Conservation (phyloP, 495 filamentous ascomycete genomes). For the Penicillium angulare region DNA sequence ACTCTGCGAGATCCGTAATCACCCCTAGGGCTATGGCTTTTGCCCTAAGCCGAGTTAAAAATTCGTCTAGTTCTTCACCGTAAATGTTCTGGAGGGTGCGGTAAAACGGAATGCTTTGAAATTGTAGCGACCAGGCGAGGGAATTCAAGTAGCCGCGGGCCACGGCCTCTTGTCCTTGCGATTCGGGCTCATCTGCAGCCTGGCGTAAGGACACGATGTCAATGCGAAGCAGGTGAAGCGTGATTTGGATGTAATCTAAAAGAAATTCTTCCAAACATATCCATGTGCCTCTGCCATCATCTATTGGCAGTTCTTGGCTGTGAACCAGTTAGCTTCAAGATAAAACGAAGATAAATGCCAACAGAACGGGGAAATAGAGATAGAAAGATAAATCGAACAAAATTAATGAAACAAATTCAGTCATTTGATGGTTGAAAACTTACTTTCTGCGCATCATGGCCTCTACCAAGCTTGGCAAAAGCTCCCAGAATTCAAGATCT, state of each 20-base stretch:
- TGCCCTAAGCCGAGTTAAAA: conserved; percentile 30
- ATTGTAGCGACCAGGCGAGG: conserved; percentile 32
- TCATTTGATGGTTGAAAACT: conserved; percentile 6
- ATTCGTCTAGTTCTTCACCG: conserved; percentile 16
- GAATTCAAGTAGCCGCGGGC: conserved; percentile 28
- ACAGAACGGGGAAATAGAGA: background rate
- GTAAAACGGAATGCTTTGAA: conserved; percentile 32
- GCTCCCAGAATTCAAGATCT: conserved; percentile 53
- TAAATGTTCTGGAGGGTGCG: conserved; percentile 24
- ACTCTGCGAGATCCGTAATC: conserved; percentile 23
- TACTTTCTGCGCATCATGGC: conserved; percentile 45
- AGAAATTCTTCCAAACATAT: conserved; percentile 37
- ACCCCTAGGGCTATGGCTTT: conserved; percentile 24
- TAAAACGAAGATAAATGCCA: background rate
- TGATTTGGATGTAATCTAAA: conserved; percentile 31
- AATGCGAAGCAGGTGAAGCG: conserved; percentile 35
- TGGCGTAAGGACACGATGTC: conserved; percentile 29
- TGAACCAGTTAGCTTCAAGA: conserved; percentile 1
- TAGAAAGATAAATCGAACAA: background rate
- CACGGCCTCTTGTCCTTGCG: conserved; percentile 22
- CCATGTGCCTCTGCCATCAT: conserved; percentile 26
- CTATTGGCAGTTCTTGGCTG: conserved; percentile 31
- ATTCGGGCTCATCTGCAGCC: conserved; percentile 24
- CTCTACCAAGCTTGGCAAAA: conserved; percentile 45
- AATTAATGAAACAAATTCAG: background rate